Percentiles rank a stretch among this genome's conserved stretches.
Conservation (phyloP, 768 basidiomycete species). For the Tephrocybe sp. region DNA sequence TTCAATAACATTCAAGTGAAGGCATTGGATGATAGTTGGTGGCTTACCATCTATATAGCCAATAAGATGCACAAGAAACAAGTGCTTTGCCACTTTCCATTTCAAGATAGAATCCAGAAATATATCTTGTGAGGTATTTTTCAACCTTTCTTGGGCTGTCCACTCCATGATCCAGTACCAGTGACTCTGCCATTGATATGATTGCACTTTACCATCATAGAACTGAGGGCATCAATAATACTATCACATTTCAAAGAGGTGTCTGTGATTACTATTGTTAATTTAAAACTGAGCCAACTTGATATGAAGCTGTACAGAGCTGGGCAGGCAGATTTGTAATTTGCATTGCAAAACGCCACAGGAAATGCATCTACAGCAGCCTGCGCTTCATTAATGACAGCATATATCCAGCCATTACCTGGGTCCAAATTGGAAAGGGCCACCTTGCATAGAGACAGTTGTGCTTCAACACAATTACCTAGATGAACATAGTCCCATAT, state of each 20-base stretch:
- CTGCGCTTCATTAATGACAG: not conserved
- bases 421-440: too few relatives aligned
- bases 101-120: not conserved
- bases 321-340: not conserved
- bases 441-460: too few relatives aligned
- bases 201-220: not conserved
- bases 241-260: not conserved
- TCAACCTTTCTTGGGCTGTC: not conserved
- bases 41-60: constrained; percentile 2
- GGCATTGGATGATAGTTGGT: too few relatives aligned
- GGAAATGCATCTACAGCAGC: not conserved
- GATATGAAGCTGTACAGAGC: not conserved
- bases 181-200: not conserved
- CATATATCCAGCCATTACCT: not conserved
- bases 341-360: not conserved
- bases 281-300: not conserved
- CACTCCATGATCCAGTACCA: not conserved
- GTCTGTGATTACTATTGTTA: not conserved
- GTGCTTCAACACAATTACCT: not conserved
- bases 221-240: not conserved
- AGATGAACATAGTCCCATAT: not conserved
- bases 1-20: not conserved
- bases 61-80: not conserved
- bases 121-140: not conserved
- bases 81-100: not conserved